Base-by-base conservation (phyloP, 371 early-diverging fungal species). In the Actinomortierella ambigua region DNA sequence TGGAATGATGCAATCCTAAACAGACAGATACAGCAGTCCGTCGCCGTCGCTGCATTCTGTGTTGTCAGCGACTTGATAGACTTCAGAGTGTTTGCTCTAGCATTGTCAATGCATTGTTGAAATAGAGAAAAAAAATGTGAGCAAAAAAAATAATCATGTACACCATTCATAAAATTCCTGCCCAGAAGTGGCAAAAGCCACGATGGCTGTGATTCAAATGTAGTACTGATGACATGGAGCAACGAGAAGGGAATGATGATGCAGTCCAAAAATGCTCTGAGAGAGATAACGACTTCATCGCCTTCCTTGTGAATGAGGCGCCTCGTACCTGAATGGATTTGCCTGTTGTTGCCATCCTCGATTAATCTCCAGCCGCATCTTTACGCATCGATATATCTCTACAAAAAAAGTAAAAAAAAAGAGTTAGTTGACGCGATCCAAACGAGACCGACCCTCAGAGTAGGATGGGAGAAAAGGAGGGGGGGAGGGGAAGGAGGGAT, bases 21-120 rank as follows among this genome's bases (percentile, higher is more conserved):
- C 46, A 97, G 83, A 77, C 98, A 98, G 63, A 98, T 98, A 76
- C 96, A 96, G 78, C 98, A 98, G 69, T 98, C 98, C 55, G 80
- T 83, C 13, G 75, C 60, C 57, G 59, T 61, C 6, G 68, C 50
- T 7, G 75, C 61, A 34, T 75, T 59, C 22, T 61, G 75, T 22
- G 65, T 65, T 28, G 70, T 79, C 28, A 69, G 47, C 39, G 57
- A 57, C 46, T 65, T 61, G 47, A 75, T 69, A 15, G 63, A 55
- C 57, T 69, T 79, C 18, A 77, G 49, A 15, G 79, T 69, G 41
- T 76, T 79, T 42, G 61, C 50, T 26, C 76, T 71, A 59, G 18
- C 23, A 44, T 11, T 22, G 42, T 34, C 34, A 4, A 34, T 11
- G 34, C 34, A 34, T 34, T 34, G 4, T 34, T 34, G 4, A 6